Evolutionary conservation across 1,139 yeast species (phyloP).

Genomic region (Protomyces macrosporus): DNA sequence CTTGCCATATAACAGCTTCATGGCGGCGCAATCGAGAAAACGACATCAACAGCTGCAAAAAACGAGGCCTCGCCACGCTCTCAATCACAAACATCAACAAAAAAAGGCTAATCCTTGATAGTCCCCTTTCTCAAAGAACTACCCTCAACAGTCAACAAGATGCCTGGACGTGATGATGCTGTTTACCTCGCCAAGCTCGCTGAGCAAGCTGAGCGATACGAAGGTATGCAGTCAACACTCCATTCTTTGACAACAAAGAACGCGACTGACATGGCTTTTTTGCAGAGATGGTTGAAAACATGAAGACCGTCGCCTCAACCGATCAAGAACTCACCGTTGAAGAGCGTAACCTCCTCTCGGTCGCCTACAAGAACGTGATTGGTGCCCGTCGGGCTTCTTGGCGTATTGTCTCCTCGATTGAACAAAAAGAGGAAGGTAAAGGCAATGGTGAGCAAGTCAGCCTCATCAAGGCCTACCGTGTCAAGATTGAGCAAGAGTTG

Average conservation of each 20-base stretch:
- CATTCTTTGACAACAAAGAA: not conserved
- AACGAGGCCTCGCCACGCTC: too few species aligned
- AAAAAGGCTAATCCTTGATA: too few species aligned
- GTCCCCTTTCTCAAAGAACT: not conserved
- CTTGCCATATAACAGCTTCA: too few species aligned
- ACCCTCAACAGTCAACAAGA: not conserved
- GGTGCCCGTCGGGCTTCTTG: slow-evolving; percentile 99
- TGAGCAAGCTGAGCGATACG: slow-evolving; percentile 99
- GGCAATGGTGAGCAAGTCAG: slow-evolving; percentile 84
- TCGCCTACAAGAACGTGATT: slow-evolving; percentile 96
- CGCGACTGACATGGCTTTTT: not conserved
- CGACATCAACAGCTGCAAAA: too few species aligned
- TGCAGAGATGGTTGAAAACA: slow-evolving; percentile 67
- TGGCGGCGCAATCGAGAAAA: too few species aligned
- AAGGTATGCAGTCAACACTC: slow-evolving; percentile 56
- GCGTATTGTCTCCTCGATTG: slow-evolving; percentile 97
- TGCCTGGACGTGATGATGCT: slow-evolving; percentile 62
- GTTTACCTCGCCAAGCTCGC: slow-evolving; percentile 98
- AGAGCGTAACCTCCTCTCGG: slow-evolving; percentile 89
- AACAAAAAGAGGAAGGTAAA: slow-evolving; percentile 96
- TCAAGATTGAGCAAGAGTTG: slow-evolving; percentile 89
- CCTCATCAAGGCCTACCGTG: slow-evolving; percentile 89
- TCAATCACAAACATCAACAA: too few species aligned
- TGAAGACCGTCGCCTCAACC: slow-evolving; percentile 94
- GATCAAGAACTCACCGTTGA: slow-evolving; percentile 95